Base-by-base conservation (phyloP, 1,284 basidiomycete genomes). In the Paramarasmius palmivorus region DNA sequence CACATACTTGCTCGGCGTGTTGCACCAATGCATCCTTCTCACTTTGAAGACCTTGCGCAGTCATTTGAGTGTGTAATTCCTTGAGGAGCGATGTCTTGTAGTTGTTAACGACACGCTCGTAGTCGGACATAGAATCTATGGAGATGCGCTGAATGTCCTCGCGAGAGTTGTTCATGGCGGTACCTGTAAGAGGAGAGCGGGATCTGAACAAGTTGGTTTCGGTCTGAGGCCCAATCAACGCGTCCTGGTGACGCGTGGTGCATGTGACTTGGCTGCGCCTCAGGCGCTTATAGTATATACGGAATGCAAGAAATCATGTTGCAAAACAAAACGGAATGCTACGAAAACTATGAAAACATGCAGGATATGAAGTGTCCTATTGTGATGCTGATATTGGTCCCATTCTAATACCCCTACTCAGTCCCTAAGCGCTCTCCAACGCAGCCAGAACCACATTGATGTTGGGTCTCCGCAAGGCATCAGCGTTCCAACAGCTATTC, bases 131-230 rank as follows among this genome's bases (percentile, higher is more conserved):
- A 4, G 78, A 77, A 53, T 84, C 83, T 19, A 89, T 71, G 15
- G 85, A 84, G 20, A 90, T 76, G 36, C 86, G 81, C 7, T 79
- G 78, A 25, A 84, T 66, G 50, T 88, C 86, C 65, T 86, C 83
- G 26, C 81, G 73, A 40, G 64, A 57, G 52, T 22, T 29, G 25
- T 23, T n/a, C 44, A 46, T 46, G 15, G 9, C 25, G 22, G 25
- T 32, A 2, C 17, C 9, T 10, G 5, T 10, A 14, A 17, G 17
- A 14, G 19, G 39, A 40, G n/a, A 19, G 39, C n/a, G 10, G 17
- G 39, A 10, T 17, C 39, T 22, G 12, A 40, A 40, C 17, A 4
- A 5, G 39, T 40, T 40, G 22, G 17, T 2, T 10, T 10, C 10
- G 22, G 39, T 40, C 19, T 17, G 39, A 22, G 39, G 9, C 19